A percentile compares a stretch with the other conserved stretches of the same genome.
Conservation (phyloP, 805 yeast species). For the Yamadazyma laniorum region DNA sequence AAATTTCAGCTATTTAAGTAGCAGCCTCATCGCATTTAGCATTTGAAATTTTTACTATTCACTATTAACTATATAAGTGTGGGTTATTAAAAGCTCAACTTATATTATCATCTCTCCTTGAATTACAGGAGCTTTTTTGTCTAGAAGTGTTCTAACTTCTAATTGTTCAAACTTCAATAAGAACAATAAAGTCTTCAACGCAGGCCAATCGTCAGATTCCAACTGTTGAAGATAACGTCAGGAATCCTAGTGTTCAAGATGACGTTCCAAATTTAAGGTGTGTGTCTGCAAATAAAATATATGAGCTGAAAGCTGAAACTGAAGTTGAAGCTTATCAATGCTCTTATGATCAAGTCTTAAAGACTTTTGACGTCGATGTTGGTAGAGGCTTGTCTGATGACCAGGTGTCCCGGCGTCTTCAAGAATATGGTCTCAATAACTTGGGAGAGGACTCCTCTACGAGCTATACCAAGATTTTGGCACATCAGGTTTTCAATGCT, state of each 20-base stretch:
- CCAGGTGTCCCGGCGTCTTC: constrained; percentile 17
- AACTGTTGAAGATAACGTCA: neutral
- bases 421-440: constrained; percentile 54
- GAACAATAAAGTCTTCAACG: constrained; percentile 16
- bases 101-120: too few species aligned
- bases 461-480: constrained; percentile 51
- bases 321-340: constrained; percentile 17
- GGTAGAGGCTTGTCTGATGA: constrained; percentile 19
- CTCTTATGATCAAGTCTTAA: constrained; percentile 17
- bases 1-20: too few species aligned
- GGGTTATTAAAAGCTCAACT: too few species aligned
- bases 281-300: neutral
- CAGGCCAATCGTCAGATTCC: too few species aligned
- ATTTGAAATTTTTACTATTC: too few species aligned
- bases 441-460: constrained; percentile 60
- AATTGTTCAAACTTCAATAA: too few species aligned
- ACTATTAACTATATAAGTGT: too few species aligned
- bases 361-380: constrained; percentile 15
- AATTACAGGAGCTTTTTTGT: too few species aligned
- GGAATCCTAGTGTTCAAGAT: neutral
- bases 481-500: constrained; percentile 72
- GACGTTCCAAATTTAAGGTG: neutral
- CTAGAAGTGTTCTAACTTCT: too few species aligned
- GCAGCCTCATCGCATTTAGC: too few species aligned
- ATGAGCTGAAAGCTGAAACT: neutral